Base-by-base conservation (phyloP, 1,284 basidiomycete species). In the Fomitiporia mediterranea region DNA sequence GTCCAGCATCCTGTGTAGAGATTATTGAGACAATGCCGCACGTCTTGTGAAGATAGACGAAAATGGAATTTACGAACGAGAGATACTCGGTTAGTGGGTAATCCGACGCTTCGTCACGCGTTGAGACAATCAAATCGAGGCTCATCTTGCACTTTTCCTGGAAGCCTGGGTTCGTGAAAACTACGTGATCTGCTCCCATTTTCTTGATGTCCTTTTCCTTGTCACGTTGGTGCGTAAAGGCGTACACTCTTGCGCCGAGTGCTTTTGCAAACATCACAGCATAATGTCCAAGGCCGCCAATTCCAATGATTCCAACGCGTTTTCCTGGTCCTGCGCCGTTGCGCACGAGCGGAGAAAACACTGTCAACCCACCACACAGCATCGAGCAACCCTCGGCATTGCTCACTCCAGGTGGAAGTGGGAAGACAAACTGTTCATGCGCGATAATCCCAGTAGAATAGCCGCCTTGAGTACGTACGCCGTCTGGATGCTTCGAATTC, bases 391-490 rank as follows among this genome's bases (percentile, higher is more conserved):
- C 83, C 56, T 81, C 68, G 57, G 78, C 77, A 2, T 79, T 76
- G 35, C 75, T 68, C 55, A 89, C 68, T 7, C 64, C 73, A 3
- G 86, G 78, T 0, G 87, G 86, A 52, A 91, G 80, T 11, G 79
- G 76, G 70, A 88, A 87, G 44, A 86, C 84, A 65, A 85, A 89
- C 59, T 76, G 79, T 64, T 87, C 76, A 62, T 86, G 79, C 0
- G 80, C 83, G 47, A 85, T 80, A 60, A 86, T 80, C 60, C 76
- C 79, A 32, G 81, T 83, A 3, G 81, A 76, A 71, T 86, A 89
- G 6, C 88, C 87, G 53, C 81, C 83, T 57, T 78, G 73, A 55
- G 75, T 72, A 63, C 77, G 70, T 15, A 76, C 72, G 9, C 79
- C 80, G 61, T 80, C 82, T 47, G 73, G 75, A 67, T 82, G 83